Percentiles rank a stretch among this genome's conserved stretches.
These are phyloP conservation scores for Byssochlamys sp. DNA, from an alignment of 2,329 filamentous ascomycete species.

Conservation along the genomic window DNA sequence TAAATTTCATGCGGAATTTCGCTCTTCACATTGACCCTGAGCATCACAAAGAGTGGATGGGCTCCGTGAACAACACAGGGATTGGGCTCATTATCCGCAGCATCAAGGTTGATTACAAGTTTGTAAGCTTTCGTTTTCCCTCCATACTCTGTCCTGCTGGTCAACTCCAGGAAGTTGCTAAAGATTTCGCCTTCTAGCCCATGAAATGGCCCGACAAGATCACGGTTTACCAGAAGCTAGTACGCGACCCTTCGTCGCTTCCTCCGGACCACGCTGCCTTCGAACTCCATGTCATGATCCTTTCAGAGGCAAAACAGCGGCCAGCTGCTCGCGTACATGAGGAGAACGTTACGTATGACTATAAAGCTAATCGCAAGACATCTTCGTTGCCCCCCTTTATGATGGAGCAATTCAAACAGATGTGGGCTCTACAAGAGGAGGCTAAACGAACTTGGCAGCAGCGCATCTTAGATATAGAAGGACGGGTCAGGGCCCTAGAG, in stretches of 20 bases:
- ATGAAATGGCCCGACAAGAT: slow-evolving; percentile 75
- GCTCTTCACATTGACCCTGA: slow-evolving; percentile 52
- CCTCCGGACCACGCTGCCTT: slow-evolving; percentile 23
- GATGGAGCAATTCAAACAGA: slow-evolving; percentile 49
- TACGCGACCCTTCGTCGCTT: slow-evolving; percentile 38
- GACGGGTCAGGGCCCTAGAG: slow-evolving; percentile 56
- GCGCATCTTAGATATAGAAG: slow-evolving; percentile 49
- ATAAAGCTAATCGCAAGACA: slow-evolving; percentile 48
- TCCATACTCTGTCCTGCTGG: not conserved
- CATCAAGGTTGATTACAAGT: slow-evolving; percentile 78
- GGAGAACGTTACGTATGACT: slow-evolving; percentile 72
- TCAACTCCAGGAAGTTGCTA: not conserved
- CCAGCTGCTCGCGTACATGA: slow-evolving; percentile 66
- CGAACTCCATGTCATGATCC: slow-evolving; percentile 50
- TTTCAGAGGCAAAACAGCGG: slow-evolving; percentile 66
- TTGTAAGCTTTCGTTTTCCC: slow-evolving; percentile 46
- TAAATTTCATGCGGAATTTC: slow-evolving; percentile 68
- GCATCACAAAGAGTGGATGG: slow-evolving; percentile 56
- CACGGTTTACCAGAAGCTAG: slow-evolving; percentile 72
- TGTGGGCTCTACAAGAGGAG: slow-evolving; percentile 53
- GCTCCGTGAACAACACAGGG: slow-evolving; percentile 56
- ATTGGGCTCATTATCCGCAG: slow-evolving; percentile 69
- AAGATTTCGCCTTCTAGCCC: slow-evolving; percentile 44
- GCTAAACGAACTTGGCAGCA: slow-evolving; percentile 44
- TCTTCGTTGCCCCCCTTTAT: slow-evolving; percentile 50